A percentile compares a stretch with the other conserved stretches of the same genome.
Evolutionary conservation across 1,139 yeast genomes (phyloP).

Genomic region (Taiozyma sp.): DNA sequence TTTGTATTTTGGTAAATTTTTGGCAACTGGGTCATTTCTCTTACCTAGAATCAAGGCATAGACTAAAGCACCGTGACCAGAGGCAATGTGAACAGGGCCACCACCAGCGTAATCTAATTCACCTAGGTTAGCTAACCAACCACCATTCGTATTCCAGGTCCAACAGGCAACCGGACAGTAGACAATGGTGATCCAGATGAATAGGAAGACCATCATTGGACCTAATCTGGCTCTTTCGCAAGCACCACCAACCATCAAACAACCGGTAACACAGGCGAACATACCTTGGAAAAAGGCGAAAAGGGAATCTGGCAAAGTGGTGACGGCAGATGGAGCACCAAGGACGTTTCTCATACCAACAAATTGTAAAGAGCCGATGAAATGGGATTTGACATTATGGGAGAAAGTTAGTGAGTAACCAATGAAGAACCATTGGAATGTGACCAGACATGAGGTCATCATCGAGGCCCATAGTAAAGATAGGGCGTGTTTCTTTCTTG

Average conservation of each 20-base stretch:
- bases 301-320: constrained; percentile 75
- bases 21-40: constrained; percentile 78
- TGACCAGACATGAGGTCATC: constrained; percentile 75
- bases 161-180: constrained; percentile 94
- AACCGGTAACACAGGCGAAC: constrained; percentile 91
- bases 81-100: constrained; percentile 93
- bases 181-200: constrained; percentile 93
- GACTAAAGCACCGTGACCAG: constrained; percentile 93
- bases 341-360: constrained; percentile 75
- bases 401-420: constrained; percentile 88
- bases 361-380: constrained; percentile 75
- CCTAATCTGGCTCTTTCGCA: constrained; percentile 96
- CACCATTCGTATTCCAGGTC: constrained; percentile 95
- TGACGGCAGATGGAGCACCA: constrained; percentile 70
- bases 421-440: constrained; percentile 98
- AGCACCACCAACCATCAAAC: constrained; percentile 94
- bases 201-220: constrained; percentile 92
- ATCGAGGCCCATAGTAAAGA: constrained; percentile 91
- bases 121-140: constrained; percentile 83
- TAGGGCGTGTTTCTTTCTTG: constrained; percentile 88
- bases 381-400: constrained; percentile 54
- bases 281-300: constrained; percentile 91
- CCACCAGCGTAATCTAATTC: constrained; percentile 97
- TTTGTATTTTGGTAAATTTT: constrained; percentile 76
- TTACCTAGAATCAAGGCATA: constrained; percentile 88